phyloP scores from a whole-genome alignment of 2,329 filamentous ascomycete species.

The Trichoderma lentiforme region DNA sequence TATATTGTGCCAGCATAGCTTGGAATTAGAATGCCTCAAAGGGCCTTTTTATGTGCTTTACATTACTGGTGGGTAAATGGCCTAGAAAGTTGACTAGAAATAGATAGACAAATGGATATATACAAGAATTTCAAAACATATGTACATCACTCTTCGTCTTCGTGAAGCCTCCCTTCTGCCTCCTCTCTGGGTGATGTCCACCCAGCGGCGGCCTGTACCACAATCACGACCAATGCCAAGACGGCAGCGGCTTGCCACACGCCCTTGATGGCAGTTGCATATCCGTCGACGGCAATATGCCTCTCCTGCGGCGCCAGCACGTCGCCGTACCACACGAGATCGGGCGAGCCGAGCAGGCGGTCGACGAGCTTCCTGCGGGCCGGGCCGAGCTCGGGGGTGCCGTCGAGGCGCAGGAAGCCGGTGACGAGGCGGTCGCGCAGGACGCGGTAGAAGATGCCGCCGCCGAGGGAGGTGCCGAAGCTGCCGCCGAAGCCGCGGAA shows the following conservation, averaged over 20 bases:
- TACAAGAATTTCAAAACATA: not conserved
- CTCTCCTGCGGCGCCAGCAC: conserved; percentile 40
- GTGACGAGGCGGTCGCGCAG: conserved; percentile 53
- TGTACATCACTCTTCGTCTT: conserved; percentile 20
- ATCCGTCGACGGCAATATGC: conserved; percentile 45
- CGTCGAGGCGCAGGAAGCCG: conserved; percentile 53
- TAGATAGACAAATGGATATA: not conserved
- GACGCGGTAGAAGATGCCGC: conserved; percentile 67
- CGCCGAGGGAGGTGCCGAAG: conserved; percentile 76
- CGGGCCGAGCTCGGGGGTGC: conserved; percentile 30
- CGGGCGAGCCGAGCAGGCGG: conserved; percentile 49
- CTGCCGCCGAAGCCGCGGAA: conserved; percentile 79
- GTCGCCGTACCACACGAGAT: conserved; percentile 44
- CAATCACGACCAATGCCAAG: conserved; percentile 42
- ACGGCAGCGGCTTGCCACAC: conserved; percentile 48
- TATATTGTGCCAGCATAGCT: not conserved
- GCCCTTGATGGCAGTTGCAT: conserved; percentile 43
- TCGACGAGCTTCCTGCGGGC: conserved; percentile 41
- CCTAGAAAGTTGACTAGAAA: not conserved
- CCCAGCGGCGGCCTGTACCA: conserved; percentile 50
- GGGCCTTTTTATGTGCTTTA: not conserved
- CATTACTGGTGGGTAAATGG: not conserved
- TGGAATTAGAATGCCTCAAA: not conserved
- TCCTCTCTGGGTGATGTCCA: conserved; percentile 43
- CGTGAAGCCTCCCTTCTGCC: conserved; percentile 26